phyloP scores from a whole-genome alignment of 2,329 filamentous ascomycete species.

The Paraphoma sp. region DNA sequence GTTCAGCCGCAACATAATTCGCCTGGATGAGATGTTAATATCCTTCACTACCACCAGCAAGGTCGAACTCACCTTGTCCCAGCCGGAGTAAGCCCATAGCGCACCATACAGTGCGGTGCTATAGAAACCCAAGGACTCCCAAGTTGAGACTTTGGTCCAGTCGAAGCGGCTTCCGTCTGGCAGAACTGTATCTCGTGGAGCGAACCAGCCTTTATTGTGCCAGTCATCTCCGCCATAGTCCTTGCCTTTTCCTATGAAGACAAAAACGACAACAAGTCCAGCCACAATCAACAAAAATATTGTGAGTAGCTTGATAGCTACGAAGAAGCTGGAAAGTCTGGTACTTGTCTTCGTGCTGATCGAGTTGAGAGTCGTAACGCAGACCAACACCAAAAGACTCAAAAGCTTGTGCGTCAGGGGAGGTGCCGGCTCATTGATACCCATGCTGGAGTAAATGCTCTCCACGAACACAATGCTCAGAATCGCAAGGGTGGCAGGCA shows the following conservation, averaged over 20 bases:
- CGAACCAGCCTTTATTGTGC: conserved; percentile 43
- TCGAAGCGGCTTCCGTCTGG: conserved; percentile 41
- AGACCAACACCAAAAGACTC: conserved; percentile 47
- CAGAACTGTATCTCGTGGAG: conserved; percentile 31
- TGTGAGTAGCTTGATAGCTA: conserved; percentile 44
- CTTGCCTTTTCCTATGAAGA: conserved; percentile 32
- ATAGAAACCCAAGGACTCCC: conserved; percentile 69
- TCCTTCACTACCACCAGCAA: too few species aligned
- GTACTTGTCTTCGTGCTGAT: conserved; percentile 53
- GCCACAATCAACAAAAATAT: conserved; percentile 44
- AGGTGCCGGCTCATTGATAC: conserved; percentile 63
- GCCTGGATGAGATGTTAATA: conserved; percentile 26
- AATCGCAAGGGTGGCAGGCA: conserved; percentile 70
- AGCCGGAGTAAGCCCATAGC: conserved; percentile 45
- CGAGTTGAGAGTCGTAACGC: conserved; percentile 51
- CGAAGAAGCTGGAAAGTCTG: conserved; percentile 47
- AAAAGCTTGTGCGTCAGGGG: conserved; percentile 49
- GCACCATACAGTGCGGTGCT: conserved; percentile 59
- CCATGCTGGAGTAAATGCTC: conserved; percentile 57
- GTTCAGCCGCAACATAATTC: conserved; percentile 48
- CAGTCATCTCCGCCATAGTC: conserved; percentile 44
- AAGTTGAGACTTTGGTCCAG: conserved; percentile 53
- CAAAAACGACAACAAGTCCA: conserved; percentile 41
- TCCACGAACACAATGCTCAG: conserved; percentile 67
- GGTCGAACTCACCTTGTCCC: conserved; percentile 41